These are phyloP conservation scores for Chalaropsis ovoidea DNA, from an alignment of 2,329 filamentous ascomycete species.

Conservation along the genomic window DNA sequence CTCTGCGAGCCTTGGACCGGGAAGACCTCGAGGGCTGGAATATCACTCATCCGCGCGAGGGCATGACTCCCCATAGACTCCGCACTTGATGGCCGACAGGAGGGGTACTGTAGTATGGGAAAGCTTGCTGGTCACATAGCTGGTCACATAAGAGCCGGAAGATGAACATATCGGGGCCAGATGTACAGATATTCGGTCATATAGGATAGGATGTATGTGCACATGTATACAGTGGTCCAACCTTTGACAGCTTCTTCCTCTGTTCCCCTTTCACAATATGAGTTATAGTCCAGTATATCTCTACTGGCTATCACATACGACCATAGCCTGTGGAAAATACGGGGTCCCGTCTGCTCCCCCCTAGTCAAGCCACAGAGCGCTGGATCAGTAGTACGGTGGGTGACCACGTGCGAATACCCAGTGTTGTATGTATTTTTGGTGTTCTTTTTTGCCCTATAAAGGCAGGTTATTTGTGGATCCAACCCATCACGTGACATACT, in stretches of 20 bases:
- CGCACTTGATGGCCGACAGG: slow-evolving; percentile 20
- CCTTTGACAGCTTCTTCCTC: background rate
- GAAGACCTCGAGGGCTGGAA: slow-evolving; percentile 43
- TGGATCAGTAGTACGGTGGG: background rate
- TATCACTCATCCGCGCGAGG: slow-evolving; percentile 41
- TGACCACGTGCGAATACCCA: background rate
- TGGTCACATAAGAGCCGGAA: no score
- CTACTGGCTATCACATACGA: background rate
- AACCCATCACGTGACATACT: no score
- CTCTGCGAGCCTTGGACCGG: slow-evolving; percentile 40
- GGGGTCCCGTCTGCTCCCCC: slow-evolving; percentile 1
- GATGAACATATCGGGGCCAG: no score
- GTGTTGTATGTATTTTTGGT: background rate
- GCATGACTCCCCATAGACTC: slow-evolving; percentile 36
- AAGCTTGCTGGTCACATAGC: no score
- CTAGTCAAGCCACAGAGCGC: background rate
- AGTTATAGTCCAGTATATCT: no score
- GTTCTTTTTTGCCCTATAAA: background rate
- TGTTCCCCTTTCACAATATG: background rate
- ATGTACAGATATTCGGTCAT: no score
- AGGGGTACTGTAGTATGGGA: background rate
- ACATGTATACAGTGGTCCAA: no score
- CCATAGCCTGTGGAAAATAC: background rate
- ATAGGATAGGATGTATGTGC: no score
- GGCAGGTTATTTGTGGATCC: background rate